Percentiles rank a stretch among this genome's conserved stretches.
phyloP scores from a whole-genome alignment of 805 yeast genomes.

The Kluyveromyces nonfermentans region DNA sequence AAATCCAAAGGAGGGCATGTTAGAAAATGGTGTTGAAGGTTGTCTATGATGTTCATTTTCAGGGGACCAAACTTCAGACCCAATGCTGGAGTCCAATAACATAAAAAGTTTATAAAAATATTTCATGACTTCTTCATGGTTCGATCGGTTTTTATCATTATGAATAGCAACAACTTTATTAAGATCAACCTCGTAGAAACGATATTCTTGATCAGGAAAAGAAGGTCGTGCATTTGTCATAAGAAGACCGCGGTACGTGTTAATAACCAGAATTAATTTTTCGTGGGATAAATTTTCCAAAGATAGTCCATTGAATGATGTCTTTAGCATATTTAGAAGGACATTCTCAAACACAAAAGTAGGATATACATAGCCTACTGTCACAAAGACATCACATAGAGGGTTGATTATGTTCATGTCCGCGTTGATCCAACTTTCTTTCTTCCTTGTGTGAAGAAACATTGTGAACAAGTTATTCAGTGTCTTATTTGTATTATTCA shows the following conservation, averaged over 20 bases:
- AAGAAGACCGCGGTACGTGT: slow-evolving; percentile 62
- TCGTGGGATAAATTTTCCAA: slow-evolving; percentile 64
- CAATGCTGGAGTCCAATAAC: slow-evolving; percentile 52
- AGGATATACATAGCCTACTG: slow-evolving; percentile 69
- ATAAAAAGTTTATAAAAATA: slow-evolving; percentile 46
- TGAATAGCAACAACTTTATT: slow-evolving; percentile 27
- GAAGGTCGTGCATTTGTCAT: slow-evolving; percentile 60
- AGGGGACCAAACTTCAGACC: slow-evolving; percentile 35
- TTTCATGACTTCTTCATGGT: slow-evolving; percentile 64
- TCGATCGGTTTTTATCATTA: slow-evolving; percentile 23
- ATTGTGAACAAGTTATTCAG: slow-evolving; percentile 54
- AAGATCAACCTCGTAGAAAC: slow-evolving; percentile 26
- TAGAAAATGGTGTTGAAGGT: slow-evolving; percentile 30
- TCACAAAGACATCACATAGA: slow-evolving; percentile 62
- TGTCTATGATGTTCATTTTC: slow-evolving; percentile 30
- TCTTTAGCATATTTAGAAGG: slow-evolving; percentile 56
- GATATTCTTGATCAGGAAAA: slow-evolving; percentile 49
- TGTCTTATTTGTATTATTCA: slow-evolving; percentile 77
- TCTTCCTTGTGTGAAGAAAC: slow-evolving; percentile 47
- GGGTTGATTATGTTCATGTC: slow-evolving; percentile 58
- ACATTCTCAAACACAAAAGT: slow-evolving; percentile 75
- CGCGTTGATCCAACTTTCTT: slow-evolving; percentile 67
- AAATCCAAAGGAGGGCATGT: slow-evolving; percentile 30
- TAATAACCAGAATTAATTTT: slow-evolving; percentile 56
- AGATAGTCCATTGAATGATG: slow-evolving; percentile 46